A percentile compares a stretch with the other conserved stretches of the same genome.
Conservation (phyloP, 345 rosid genomes). For the Gossypioides kirkii region DNA sequence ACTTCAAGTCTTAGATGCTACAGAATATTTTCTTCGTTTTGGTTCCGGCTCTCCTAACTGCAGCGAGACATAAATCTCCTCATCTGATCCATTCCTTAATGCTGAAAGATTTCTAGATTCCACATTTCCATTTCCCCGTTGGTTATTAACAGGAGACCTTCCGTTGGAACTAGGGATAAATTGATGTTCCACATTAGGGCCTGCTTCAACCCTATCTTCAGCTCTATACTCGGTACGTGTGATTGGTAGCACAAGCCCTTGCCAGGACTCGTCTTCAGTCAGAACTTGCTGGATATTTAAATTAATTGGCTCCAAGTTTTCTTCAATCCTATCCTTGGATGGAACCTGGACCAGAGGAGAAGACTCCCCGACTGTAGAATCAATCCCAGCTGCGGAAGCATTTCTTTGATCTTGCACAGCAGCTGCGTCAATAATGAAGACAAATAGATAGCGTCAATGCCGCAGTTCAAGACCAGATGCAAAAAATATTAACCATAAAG, state of each 20-base stretch:
- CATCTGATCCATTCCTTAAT: slow-evolving; percentile 48
- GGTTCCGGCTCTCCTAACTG: slow-evolving; percentile 56
- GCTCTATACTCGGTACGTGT: slow-evolving; percentile 40
- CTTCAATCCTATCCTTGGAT: slow-evolving; percentile 44
- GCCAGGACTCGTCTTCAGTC: slow-evolving; percentile 35
- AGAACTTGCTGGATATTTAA: slow-evolving; percentile 53
- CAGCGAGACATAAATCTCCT: slow-evolving; percentile 58
- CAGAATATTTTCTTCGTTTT: slow-evolving; percentile 31
- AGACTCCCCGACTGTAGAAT: slow-evolving; percentile 64
- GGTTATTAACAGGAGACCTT: slow-evolving; percentile 34
- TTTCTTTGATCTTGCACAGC: slow-evolving; percentile 71
- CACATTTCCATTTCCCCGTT: slow-evolving; percentile 28
- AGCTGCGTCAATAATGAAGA: slow-evolving; percentile 29
- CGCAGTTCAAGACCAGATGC: neutral
- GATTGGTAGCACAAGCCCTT: slow-evolving; percentile 20
- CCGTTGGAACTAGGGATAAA: slow-evolving; percentile 63
- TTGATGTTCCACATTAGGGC: slow-evolving; percentile 58
- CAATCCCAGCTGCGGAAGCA: slow-evolving; percentile 49
- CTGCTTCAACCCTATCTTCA: slow-evolving; percentile 39
- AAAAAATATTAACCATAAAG: neutral
- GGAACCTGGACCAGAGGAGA: slow-evolving; percentile 41
- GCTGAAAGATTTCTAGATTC: slow-evolving; percentile 51
- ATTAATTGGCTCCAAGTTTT: slow-evolving; percentile 54
- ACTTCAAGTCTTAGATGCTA: slow-evolving; percentile 7
- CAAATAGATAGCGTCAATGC: neutral